Percentiles rank a stretch among this genome's conserved stretches.
phyloP scores from a whole-genome alignment of 495 filamentous ascomycete genomes.

The Neurospora tetrasperma region DNA sequence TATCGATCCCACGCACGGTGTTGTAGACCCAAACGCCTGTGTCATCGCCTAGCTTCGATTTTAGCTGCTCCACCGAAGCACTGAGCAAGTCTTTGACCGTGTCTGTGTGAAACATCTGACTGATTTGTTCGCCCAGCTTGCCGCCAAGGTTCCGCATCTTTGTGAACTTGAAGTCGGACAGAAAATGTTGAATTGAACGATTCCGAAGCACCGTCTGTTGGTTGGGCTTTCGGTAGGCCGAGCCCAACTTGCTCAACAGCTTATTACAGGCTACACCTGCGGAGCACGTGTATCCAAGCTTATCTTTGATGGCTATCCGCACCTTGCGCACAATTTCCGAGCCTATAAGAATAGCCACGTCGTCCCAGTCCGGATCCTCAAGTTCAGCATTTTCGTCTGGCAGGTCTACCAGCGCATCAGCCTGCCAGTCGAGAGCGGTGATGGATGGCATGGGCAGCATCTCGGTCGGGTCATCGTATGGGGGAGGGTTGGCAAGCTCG shows the following conservation, averaged over 20 bases:
- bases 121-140: slow-evolving; percentile 86
- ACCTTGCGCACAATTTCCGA: slow-evolving; percentile 80
- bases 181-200: slow-evolving; percentile 69
- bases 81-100: slow-evolving; percentile 63
- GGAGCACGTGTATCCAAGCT: slow-evolving; percentile 72
- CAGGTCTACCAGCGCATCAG: slow-evolving; percentile 68
- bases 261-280: slow-evolving; percentile 85
- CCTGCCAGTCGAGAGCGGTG: slow-evolving; percentile 69
- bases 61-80: slow-evolving; percentile 67
- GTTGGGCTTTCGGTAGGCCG: slow-evolving; percentile 84
- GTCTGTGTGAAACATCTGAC: slow-evolving; percentile 67
- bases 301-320: slow-evolving; percentile 44
- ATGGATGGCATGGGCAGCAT: slow-evolving; percentile 63
- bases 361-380: slow-evolving; percentile 91
- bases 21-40: slow-evolving; percentile 83
- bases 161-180: slow-evolving; percentile 82
- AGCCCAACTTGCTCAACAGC: slow-evolving; percentile 90
- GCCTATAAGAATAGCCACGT: slow-evolving; percentile 74
- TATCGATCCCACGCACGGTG: slow-evolving; percentile 75
- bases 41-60: slow-evolving; percentile 71
- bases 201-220: slow-evolving; percentile 84
- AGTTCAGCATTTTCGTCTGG: slow-evolving; percentile 62
- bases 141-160: slow-evolving; percentile 93
- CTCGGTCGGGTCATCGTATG: slow-evolving; percentile 62
- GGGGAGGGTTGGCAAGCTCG: slow-evolving; percentile 52